phyloP scores from a whole-genome alignment of 352 stramenopile genomes.

The Phytophthora boehmeriae region DNA sequence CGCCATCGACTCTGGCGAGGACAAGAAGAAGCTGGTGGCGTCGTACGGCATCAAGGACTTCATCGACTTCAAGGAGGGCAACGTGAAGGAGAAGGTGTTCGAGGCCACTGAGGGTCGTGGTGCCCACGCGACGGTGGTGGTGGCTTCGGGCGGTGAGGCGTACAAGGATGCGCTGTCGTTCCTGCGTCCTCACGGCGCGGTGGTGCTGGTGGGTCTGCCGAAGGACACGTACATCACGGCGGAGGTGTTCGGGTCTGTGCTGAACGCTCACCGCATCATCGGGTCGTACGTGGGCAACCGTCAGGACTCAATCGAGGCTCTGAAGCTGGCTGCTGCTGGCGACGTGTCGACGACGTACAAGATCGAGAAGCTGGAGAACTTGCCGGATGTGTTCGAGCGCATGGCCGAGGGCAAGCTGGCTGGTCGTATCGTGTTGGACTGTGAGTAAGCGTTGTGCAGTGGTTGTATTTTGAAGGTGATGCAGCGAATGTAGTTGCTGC shows the following conservation, averaged over 20 bases:
- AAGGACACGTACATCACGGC: conserved; percentile 50
- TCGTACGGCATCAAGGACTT: conserved; percentile 74
- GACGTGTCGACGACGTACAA: conserved; percentile 53
- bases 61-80: conserved; percentile 67
- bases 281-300: conserved; percentile 58
- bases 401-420: conserved; percentile 38
- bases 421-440: conserved; percentile 47
- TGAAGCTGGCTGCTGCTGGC: conserved; percentile 53
- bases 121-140: conserved; percentile 71
- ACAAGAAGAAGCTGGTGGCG: conserved; percentile 64
- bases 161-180: conserved; percentile 60
- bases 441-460: conserved; percentile 35
- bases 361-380: conserved; percentile 46
- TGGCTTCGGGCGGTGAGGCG: conserved; percentile 61
- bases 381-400: conserved; percentile 50
- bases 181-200: conserved; percentile 65
- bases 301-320: conserved; percentile 53
- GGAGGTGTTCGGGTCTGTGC: conserved; percentile 43
- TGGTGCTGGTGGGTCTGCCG: conserved; percentile 72
- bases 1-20: conserved; percentile 64
- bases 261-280: conserved; percentile 51
- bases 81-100: conserved; percentile 47
- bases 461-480: conserved; percentile 2
- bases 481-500: conserved; percentile 7
- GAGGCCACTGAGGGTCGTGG: conserved; percentile 45